Conservation (phyloP, 176 grass and related monocot species). For the Oryza glaberrima region DNA sequence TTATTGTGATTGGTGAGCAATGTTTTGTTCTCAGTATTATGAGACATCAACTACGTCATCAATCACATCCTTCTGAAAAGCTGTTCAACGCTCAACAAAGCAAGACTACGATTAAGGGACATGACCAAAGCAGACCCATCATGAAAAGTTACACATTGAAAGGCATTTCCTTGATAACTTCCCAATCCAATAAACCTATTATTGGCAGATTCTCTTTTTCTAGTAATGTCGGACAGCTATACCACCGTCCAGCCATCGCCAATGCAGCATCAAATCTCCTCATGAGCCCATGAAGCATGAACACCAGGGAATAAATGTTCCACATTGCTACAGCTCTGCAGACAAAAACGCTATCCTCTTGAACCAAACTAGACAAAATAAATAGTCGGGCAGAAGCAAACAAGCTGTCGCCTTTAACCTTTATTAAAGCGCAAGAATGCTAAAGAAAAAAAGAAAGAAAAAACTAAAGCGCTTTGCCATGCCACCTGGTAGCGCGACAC, state of each 20-base stretch:
- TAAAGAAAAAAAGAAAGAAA: slow-evolving; percentile 7
- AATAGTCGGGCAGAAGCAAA: slow-evolving; percentile 38
- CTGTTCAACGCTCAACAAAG: neutral
- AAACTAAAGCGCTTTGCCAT: slow-evolving; percentile 40
- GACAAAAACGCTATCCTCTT: slow-evolving; percentile 30
- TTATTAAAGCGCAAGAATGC: slow-evolving; percentile 47
- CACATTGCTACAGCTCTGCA: neutral
- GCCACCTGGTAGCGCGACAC: slow-evolving; percentile 35
- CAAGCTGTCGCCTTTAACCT: slow-evolving; percentile 37
- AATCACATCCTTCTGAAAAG: neutral
- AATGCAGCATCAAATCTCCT: slow-evolving; percentile 12
- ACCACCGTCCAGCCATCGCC: slow-evolving; percentile 12
- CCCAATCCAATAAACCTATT: neutral
- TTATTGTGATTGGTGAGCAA: neutral
- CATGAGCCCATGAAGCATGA: neutral
- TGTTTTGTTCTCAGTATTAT: neutral
- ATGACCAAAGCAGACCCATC: neutral
- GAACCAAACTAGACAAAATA: slow-evolving; percentile 34
- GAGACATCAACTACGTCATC: neutral
- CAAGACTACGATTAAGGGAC: neutral
- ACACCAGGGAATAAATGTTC: neutral
- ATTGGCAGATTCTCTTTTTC: neutral
- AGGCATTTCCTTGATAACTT: slow-evolving; percentile 30
- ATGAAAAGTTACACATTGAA: neutral
- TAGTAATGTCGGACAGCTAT: neutral